These are phyloP conservation scores for Tylopilus subfusipes DNA, from an alignment of 768 basidiomycete species.

Conservation along the genomic window DNA sequence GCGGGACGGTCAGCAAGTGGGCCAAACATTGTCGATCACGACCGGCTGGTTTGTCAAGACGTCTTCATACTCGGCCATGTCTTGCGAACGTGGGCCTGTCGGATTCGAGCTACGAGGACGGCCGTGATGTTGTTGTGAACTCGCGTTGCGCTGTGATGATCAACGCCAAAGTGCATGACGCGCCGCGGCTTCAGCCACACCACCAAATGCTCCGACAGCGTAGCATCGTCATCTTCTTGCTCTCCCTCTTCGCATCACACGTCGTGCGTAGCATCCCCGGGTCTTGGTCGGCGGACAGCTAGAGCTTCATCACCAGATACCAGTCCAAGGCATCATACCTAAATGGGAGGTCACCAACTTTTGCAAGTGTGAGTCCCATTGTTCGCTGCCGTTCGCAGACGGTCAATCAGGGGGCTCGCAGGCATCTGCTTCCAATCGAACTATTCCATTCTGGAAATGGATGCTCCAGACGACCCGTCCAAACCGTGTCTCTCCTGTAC, in stretches of 20 bases:
- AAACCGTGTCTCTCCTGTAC: conserved; percentile 94
- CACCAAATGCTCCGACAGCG: conserved; percentile 5
- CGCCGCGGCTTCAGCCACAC: conserved; percentile 17
- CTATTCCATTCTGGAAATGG: conserved; percentile 80
- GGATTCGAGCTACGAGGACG: background rate
- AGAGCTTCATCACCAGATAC: conserved; percentile 30
- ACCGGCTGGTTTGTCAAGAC: conserved; percentile 98
- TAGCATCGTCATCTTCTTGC: conserved; percentile 9
- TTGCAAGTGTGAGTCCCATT: conserved; percentile 68
- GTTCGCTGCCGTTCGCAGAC: background rate
- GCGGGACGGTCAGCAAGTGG: conserved; percentile 20
- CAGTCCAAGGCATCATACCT: conserved; percentile 45
- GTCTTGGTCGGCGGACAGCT: conserved; percentile 2
- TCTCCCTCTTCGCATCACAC: conserved; percentile 16
- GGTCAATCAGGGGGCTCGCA: conserved; percentile 31
- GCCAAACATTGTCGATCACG: conserved; percentile 92
- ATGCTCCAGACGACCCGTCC: conserved; percentile 75
- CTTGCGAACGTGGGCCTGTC: conserved; percentile 10
- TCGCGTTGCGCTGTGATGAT: background rate
- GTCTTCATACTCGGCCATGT: conserved; percentile 87
- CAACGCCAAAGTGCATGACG: conserved; percentile 1
- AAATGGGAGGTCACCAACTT: conserved; percentile 92
- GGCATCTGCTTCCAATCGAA: conserved; percentile 90
- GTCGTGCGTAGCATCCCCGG: conserved; percentile 25
- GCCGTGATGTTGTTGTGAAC: conserved; percentile 5